These are phyloP conservation scores for Aspergillus sparsus DNA, from an alignment of 495 filamentous ascomycete species.

Conservation along the genomic window DNA sequence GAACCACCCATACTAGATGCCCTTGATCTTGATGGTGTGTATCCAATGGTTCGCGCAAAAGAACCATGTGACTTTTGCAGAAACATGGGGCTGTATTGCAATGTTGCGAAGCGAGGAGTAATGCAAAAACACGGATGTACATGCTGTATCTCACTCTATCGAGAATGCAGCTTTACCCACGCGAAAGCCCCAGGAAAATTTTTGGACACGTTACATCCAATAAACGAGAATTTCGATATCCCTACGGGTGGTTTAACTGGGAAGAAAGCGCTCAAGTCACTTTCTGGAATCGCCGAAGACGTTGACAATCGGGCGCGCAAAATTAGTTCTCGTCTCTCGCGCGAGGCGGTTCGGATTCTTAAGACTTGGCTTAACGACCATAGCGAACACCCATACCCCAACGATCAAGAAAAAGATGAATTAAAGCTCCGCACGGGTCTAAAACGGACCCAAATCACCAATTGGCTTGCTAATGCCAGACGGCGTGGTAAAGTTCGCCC, in stretches of 20 bases:
- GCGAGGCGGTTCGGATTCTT: constrained; percentile 70
- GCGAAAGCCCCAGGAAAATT: constrained; percentile 48
- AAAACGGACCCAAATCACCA: constrained; percentile 73
- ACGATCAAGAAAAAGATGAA: constrained; percentile 74
- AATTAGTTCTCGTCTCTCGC: constrained; percentile 65
- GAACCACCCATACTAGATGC: constrained; percentile 29
- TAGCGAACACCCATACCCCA: constrained; percentile 77
- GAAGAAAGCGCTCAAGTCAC: constrained; percentile 43
- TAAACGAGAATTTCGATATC: constrained; percentile 50
- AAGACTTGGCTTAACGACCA: constrained; percentile 79
- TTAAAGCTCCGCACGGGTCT: constrained; percentile 72
- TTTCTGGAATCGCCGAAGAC: constrained; percentile 42
- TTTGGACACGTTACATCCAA: constrained; percentile 52
- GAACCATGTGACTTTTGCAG: constrained; percentile 73
- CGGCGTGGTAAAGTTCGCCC: constrained; percentile 71
- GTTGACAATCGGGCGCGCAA: constrained; percentile 51
- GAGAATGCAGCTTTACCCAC: constrained; percentile 70
- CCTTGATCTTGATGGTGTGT: constrained; percentile 40
- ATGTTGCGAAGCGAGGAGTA: constrained; percentile 66
- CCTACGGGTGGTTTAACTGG: constrained; percentile 39
- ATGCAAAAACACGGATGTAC: constrained; percentile 70
- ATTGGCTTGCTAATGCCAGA: constrained; percentile 86
- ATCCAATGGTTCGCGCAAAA: constrained; percentile 51
- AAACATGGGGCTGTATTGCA: constrained; percentile 70
- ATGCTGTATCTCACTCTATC: constrained; percentile 73